These are phyloP conservation scores for Microcos paniculata DNA, from an alignment of 345 rosid genomes.

Conservation along the genomic window DNA sequence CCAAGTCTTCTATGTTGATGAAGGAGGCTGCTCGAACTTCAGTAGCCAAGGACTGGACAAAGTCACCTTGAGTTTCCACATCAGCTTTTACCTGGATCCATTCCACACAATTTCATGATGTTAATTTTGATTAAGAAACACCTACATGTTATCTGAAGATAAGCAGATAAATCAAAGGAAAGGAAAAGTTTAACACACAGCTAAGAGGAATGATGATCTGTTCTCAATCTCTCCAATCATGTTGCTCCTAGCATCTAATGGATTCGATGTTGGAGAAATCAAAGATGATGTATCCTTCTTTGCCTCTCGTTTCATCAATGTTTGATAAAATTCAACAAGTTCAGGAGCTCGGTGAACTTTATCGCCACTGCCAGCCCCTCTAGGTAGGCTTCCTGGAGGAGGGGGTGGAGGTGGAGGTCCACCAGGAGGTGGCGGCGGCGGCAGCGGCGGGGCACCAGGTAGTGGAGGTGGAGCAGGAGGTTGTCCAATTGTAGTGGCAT, in stretches of 20 bases:
- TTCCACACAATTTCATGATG: conserved; percentile 6
- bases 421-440: conserved; percentile 49
- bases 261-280: conserved; percentile 62
- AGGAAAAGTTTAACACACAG: conserved; percentile 49
- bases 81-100: conserved; percentile 87
- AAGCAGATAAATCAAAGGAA: conserved; percentile 9
- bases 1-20: conserved; percentile 65
- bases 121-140: conserved; percentile 17
- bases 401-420: conserved; percentile 81
- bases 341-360: conserved; percentile 96
- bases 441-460: conserved; percentile 44
- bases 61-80: conserved; percentile 98
- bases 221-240: conserved; percentile 97
- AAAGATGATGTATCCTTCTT: conserved; percentile 79
- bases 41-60: conserved; percentile 85
- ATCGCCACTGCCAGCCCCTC: conserved; percentile 66
- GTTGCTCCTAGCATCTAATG: conserved; percentile 78
- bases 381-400: conserved; percentile 82
- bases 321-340: conserved; percentile 90
- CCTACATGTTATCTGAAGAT: neutral
- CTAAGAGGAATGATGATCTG: conserved; percentile 90
- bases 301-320: conserved; percentile 94
- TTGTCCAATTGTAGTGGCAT: conserved; percentile 30
- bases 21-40: conserved; percentile 92
- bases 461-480: conserved; percentile 65